phyloP scores from a whole-genome alignment of 129 eudicot genomes.

The Ambrosia trifida region DNA sequence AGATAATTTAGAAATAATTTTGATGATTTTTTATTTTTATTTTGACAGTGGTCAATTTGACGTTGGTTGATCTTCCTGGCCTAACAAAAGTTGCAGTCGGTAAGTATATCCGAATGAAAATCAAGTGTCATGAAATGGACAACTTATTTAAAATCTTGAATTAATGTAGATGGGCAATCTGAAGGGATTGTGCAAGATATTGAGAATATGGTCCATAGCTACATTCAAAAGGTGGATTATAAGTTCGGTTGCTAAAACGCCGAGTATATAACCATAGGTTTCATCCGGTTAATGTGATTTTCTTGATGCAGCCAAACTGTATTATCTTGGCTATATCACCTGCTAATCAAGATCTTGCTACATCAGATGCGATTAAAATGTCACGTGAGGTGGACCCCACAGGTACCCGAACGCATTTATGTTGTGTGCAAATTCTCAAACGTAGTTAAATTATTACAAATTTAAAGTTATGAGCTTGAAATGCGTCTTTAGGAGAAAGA shows the following conservation, averaged over 20 bases:
- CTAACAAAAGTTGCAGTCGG: slow-evolving; percentile 64
- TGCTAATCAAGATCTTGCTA: slow-evolving; percentile 59
- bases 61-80: slow-evolving; percentile 58
- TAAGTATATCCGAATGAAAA: slow-evolving; percentile 20
- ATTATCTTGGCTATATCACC: slow-evolving; percentile 54
- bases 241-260: background rate
- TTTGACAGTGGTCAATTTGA: slow-evolving; percentile 52
- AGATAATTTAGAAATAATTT: background rate
- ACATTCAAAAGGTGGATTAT: slow-evolving; percentile 47
- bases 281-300: slow-evolving; percentile 16
- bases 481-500: slow-evolving; percentile 37
- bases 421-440: slow-evolving; percentile 1
- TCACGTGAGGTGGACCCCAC: slow-evolving; percentile 54
- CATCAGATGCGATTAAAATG: slow-evolving; percentile 51
- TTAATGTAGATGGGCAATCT: slow-evolving; percentile 47
- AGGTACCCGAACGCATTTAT: slow-evolving; percentile 30
- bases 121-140: background rate
- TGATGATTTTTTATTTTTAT: background rate
- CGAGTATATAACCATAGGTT: background rate
- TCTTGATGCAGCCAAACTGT: slow-evolving; percentile 49
- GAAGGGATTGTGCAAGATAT: slow-evolving; percentile 59
- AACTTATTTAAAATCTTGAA: slow-evolving; percentile 18
- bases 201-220: slow-evolving; percentile 55
- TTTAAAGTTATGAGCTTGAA: background rate
- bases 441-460: background rate